Evolutionary conservation across 257 asterid species (phyloP).

Genomic region (Paraleonurus japonicus): DNA sequence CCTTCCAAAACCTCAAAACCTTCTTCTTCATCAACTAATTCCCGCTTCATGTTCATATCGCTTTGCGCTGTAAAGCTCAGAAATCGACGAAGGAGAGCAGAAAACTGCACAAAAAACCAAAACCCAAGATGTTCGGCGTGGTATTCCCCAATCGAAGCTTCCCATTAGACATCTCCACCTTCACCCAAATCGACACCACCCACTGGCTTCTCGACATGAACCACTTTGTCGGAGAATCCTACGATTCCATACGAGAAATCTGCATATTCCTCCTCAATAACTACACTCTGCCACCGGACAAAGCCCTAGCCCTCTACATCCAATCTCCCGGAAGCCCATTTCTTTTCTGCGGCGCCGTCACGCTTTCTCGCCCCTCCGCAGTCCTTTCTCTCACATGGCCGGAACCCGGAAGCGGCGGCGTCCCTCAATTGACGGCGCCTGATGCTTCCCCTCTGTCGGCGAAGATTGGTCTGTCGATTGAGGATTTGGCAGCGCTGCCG

Average conservation of each 20-base stretch:
- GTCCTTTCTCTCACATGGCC: conserved; percentile 91
- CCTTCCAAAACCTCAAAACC: conserved; percentile 18
- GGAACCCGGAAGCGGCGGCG: conserved; percentile 55
- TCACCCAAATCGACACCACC: conserved; percentile 85
- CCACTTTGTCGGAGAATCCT: conserved; percentile 89
- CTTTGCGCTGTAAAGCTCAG: neutral
- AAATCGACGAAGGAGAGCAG: neutral
- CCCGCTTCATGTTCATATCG: neutral
- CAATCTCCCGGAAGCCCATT: conserved; percentile 90
- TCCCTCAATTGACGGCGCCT: conserved; percentile 51
- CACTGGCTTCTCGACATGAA: conserved; percentile 98
- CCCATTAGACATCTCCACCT: conserved; percentile 91
- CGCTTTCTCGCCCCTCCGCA: conserved; percentile 82
- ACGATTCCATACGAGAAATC: conserved; percentile 75
- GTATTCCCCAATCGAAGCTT: conserved; percentile 93
- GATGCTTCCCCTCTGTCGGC: conserved; percentile 72
- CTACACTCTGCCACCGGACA: conserved; percentile 85
- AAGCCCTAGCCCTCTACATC: conserved; percentile 88
- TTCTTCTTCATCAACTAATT: conserved; percentile 24
- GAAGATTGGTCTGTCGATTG: conserved; percentile 82
- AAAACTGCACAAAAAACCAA: neutral
- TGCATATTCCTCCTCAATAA: conserved; percentile 83
- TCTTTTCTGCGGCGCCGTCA: conserved; percentile 89
- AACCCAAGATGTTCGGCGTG: conserved; percentile 70
- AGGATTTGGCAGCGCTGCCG: conserved; percentile 72